Percentiles rank a stretch among this genome's conserved stretches.
phyloP scores from a whole-genome alignment of 2,329 filamentous ascomycete species.

The Verticillium isaacii region DNA sequence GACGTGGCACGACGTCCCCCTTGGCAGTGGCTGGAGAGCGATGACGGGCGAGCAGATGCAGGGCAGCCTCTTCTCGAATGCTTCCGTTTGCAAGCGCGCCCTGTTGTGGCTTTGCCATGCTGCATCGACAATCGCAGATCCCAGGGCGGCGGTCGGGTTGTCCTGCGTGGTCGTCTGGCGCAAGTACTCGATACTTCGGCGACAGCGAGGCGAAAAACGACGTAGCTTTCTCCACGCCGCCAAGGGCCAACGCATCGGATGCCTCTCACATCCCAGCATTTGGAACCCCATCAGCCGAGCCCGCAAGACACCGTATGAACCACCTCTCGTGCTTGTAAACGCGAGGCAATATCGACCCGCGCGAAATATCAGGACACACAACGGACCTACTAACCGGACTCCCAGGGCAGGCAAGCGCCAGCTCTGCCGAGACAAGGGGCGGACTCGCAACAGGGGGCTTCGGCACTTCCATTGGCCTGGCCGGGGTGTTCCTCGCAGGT shows the following conservation, averaged over 20 bases:
- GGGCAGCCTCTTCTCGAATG: background rate
- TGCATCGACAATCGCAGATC: slow-evolving; percentile 1
- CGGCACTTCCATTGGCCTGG: background rate
- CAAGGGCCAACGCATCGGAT: background rate
- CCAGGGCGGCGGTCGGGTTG: background rate
- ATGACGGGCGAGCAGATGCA: background rate
- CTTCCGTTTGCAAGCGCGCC: background rate
- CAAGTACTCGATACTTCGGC: background rate
- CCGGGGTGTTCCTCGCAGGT: background rate
- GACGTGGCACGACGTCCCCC: slow-evolving; percentile 10
- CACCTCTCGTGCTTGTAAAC: background rate
- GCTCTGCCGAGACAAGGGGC: background rate
- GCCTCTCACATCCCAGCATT: background rate
- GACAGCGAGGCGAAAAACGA: background rate
- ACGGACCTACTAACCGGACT: background rate
- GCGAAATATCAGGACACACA: background rate
- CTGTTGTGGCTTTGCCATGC: background rate
- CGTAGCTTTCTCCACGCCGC: background rate
- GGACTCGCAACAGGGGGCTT: background rate
- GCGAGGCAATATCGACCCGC: background rate
- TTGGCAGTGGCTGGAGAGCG: background rate
- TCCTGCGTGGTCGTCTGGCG: background rate
- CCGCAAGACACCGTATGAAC: background rate
- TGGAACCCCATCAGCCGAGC: background rate
- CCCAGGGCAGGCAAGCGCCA: background rate